Base-by-base conservation (phyloP, 2,329 filamentous ascomycete species). In the Colletotrichum ledebouriae region DNA sequence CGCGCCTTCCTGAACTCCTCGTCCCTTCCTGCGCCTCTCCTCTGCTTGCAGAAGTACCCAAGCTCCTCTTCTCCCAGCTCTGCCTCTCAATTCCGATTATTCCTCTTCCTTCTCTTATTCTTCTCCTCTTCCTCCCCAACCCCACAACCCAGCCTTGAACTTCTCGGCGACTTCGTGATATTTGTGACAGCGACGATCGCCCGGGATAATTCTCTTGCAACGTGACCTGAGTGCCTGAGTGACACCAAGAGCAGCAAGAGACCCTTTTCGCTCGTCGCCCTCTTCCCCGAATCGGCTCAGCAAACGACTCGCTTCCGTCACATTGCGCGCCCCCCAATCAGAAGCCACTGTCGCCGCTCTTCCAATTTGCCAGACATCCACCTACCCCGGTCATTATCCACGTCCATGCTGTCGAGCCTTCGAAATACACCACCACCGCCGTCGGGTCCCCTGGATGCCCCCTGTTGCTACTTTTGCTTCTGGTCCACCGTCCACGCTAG, bases 301-400 rank as follows among this genome's bases (percentile, higher is more conserved):
- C 34, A 68, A 41, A 53, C 61, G 49, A 53, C 49, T 53, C 49
- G 29, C 29, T 17, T 59, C 66, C 66, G 66, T 66, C 66, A 69
- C 66, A 60, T 50, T 29, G 46, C 66, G 66, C 66, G 61, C 49
- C 34, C 17, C 42, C 66, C 66, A 69, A 69, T 69, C 66, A 69
- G 41, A 39, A 11, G 20, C 17, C 56, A 25, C 34, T 7, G 10
- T 17, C 55, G 37, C 56, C 62, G 66, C 66, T 61, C 49, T 66
- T 47, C 56, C 66, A 69, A 69, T 69, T 69, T 69, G 55, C 61
- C 41, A 56, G 49, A 56, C 47, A 65, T 69, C 66, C 66, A 69
- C 66, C 29, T 34, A 49, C 42, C 41, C 13, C 22, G 15, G 33
- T 42, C 55, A 13, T 39, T 49, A 20, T 37, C 56, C n/a, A 55